Conservation (phyloP, 345 rosid species). For the Eucalyptus camaldulensis region DNA sequence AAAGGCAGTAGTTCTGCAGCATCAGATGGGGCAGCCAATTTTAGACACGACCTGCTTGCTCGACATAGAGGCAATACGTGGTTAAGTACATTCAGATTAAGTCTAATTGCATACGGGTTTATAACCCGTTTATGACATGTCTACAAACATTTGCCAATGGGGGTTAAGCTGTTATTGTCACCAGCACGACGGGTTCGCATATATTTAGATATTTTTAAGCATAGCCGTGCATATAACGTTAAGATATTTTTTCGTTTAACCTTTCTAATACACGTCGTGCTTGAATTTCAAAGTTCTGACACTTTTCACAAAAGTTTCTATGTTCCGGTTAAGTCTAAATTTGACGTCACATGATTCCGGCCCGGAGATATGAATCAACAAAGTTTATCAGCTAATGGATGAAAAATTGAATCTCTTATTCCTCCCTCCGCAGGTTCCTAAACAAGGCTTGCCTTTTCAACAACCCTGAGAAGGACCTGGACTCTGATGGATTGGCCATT, state of each 20-base stretch:
- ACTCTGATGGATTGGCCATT: conserved; percentile 10
- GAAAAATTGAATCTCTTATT: background rate
- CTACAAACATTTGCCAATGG: background rate
- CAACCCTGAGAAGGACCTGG: conserved; percentile 22
- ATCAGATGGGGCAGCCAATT: background rate
- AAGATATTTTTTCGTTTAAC: background rate
- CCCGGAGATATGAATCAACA: background rate
- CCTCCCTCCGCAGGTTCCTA: conserved; percentile 8
- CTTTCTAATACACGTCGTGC: background rate
- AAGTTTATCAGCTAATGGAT: background rate
- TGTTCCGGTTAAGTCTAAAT: background rate
- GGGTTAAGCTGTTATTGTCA: background rate
- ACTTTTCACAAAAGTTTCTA: background rate
- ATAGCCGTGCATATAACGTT: background rate
- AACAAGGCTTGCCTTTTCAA: conserved; percentile 41
- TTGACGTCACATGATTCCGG: background rate
- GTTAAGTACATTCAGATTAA: too few species aligned
- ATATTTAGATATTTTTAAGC: background rate
- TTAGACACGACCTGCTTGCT: background rate
- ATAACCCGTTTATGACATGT: too few species aligned
- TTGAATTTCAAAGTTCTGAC: background rate
- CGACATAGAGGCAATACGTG: background rate
- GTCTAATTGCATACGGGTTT: background rate
- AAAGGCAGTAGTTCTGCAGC: background rate
- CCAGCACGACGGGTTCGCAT: background rate